Conservation (phyloP, 129 eudicot species). For the Saussurea involucrata region DNA sequence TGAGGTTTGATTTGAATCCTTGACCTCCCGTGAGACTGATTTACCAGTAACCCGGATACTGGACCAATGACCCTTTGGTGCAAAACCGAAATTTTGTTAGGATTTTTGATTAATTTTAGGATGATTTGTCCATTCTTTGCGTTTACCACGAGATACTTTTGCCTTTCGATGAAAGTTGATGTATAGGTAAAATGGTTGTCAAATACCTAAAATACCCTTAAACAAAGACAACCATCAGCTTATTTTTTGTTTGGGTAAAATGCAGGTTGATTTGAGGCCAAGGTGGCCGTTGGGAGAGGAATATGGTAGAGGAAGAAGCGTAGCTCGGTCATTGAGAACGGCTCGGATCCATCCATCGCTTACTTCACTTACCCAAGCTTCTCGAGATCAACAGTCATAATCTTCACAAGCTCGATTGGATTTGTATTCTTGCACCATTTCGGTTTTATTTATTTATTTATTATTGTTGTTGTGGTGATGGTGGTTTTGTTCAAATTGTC, state of each 20-base stretch:
- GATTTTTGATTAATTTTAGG: neutral
- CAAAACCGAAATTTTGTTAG: neutral
- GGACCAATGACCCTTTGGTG: neutral
- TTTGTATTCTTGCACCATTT: neutral
- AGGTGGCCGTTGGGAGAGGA: slow-evolving; percentile 99
- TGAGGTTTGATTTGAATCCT: neutral
- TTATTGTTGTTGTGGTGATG: too few species aligned
- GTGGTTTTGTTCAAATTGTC: too few species aligned
- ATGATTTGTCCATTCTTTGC: neutral
- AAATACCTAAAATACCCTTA: neutral
- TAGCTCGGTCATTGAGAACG: slow-evolving; percentile 72
- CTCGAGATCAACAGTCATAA: slow-evolving; percentile 38
- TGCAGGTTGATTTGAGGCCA: slow-evolving; percentile 87
- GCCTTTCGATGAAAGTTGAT: neutral
- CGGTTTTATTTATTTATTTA: neutral
- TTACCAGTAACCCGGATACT: neutral
- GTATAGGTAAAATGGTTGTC: neutral
- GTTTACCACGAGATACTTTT: neutral
- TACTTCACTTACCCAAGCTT: slow-evolving; percentile 77
- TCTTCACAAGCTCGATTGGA: neutral
- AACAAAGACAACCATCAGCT: neutral
- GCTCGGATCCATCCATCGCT: slow-evolving; percentile 93
- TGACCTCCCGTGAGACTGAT: neutral
- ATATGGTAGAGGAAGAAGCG: slow-evolving; percentile 80
- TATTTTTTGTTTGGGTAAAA: neutral